Evolutionary conservation across 768 basidiomycete species (phyloP), one percentile per base, ranked within the genome.

Genomic region (Tylopilus sp.): DNA sequence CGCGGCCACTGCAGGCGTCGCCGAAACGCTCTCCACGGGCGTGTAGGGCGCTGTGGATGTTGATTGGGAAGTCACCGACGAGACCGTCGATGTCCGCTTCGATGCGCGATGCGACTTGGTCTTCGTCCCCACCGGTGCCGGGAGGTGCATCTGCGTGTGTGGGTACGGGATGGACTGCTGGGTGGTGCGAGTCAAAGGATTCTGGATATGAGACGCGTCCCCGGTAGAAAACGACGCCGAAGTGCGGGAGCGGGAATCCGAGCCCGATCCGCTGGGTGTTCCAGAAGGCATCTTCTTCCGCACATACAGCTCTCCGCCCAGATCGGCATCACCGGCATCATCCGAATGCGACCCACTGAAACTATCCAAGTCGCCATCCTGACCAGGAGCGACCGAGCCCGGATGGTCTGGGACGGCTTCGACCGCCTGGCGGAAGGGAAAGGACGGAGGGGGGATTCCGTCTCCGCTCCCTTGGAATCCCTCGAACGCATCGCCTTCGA

Each of bases 401-500:
- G n/a, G 45, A 38, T 30, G 45, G 31, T 34, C 22, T 14, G 48
- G 33, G n/a, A 24, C 9, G 17, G 37, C 36, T 2, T 34, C 28
- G 5, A 16, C 45, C 12, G 9, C n/a, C 17, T 22, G 52, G 12
- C 28, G 55, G 12, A 47, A 46, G 12, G 29, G 13, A 3, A n/a
- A 28, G 24, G 44, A 22, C 6, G 48, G 4, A 2, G 55, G 24
- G 3, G 1, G 19, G 16, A 17, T 3, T 6, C 19, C 77, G 56
- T 79, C 77, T 7, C 84, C 86, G 55, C 81, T 78, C 8, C 84
- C 86, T 55, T 79, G 85, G 68, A 86, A 87, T 1, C 84, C 85
- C 60, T 88, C 85, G 53, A 89, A 86, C 13, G 74, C 73, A 6
- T 70, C 76, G 1, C 12, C 66, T 14, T 67, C 63, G 16, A 45